Evolutionary conservation across 108 stramenopile species (phyloP), one percentile per base, ranked within the genome.

Genomic region (Poteriospumella lacustris): DNA sequence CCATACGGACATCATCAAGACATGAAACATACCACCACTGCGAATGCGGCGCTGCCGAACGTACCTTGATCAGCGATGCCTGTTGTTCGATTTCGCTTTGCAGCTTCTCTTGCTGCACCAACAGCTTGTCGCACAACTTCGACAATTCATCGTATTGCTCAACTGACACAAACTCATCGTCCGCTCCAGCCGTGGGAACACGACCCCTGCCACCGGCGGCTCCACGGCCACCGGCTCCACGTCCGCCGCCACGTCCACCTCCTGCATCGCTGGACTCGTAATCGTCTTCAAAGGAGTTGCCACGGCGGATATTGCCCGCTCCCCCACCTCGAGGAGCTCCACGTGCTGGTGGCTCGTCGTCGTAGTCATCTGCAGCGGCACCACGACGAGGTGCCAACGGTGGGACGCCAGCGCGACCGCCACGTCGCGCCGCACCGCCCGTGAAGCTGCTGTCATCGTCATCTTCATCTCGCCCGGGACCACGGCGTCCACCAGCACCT

Each of bases 121-220:
- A 64, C 36, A 64, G 24, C 5, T 24, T 3, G 36, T 64, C 60
- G 36, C 60, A 64, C 31, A 64, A 64, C 36, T 3, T 24, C 28
- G 60, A 64, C 31, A 64, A 64, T 64, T 64, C 60, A 64, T 64
- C 60, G 36, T 64, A 64, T 3, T 3, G 33, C 36, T 64, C 60
- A 12, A 24, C 12, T 5, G 60, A 64, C 28, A 64, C 60, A 19
- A 24, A 56, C 15, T 56, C 24, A 56, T 56, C 52, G 24, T 56
- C 24, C n/a, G n/a, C n/a, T n/a, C n/a, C n/a, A n/a, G n/a, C n/a
- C n/a, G n/a, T n/a, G n/a, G n/a, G n/a, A n/a, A n/a, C n/a, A n/a
- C n/a, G n/a, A n/a, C n/a, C n/a, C n/a, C n/a, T n/a, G n/a, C 19
- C 19, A 52, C 47, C 47, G 19, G 15, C 15, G 19, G 47, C 15